Conservation (phyloP, 2,329 filamentous ascomycete species). For the Raffaelea arxii region DNA sequence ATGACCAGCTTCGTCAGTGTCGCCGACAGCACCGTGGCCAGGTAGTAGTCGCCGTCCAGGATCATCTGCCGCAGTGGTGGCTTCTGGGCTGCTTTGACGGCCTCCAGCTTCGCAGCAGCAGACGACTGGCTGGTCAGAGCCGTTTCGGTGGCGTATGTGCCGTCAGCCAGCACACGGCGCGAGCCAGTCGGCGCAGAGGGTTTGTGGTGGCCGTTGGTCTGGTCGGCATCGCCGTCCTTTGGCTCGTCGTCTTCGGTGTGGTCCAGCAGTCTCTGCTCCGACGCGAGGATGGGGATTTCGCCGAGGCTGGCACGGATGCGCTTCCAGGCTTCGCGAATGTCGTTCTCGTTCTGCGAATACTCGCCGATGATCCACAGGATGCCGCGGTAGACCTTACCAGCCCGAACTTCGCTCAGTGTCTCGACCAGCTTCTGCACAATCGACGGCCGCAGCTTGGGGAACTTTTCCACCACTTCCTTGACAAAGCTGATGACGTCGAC, state of each 20-base stretch:
- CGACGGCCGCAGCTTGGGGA: slow-evolving; percentile 76
- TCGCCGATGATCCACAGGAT: slow-evolving; percentile 97
- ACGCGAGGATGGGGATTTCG: slow-evolving; percentile 93
- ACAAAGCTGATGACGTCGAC: slow-evolving; percentile 98
- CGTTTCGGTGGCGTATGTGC: slow-evolving; percentile 94
- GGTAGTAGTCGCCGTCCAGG: slow-evolving; percentile 92
- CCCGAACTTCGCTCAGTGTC: slow-evolving; percentile 84
- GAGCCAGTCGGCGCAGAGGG: slow-evolving; percentile 69
- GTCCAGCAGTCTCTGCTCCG: slow-evolving; percentile 84
- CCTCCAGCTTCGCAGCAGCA: slow-evolving; percentile 80
- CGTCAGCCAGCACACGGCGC: slow-evolving; percentile 85
- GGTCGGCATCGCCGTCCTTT: slow-evolving; percentile 45
- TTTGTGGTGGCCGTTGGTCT: slow-evolving; percentile 75
- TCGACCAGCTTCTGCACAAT: slow-evolving; percentile 85
- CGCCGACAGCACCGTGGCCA: slow-evolving; percentile 89
- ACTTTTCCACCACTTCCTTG: slow-evolving; percentile 98
- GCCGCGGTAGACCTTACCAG: slow-evolving; percentile 93
- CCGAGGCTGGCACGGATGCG: slow-evolving; percentile 86
- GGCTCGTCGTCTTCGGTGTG: slow-evolving; percentile 66
- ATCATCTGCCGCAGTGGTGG: slow-evolving; percentile 91
- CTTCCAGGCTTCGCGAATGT: slow-evolving; percentile 96
- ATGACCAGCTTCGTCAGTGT: slow-evolving; percentile 96
- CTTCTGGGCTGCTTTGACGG: slow-evolving; percentile 94
- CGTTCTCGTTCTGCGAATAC: slow-evolving; percentile 86
- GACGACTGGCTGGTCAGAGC: slow-evolving; percentile 82